Evolutionary conservation across 2,329 filamentous ascomycete species (phyloP), one percentile per base, ranked within the genome.

Genomic region (Pseudogymnoascus sp.): DNA sequence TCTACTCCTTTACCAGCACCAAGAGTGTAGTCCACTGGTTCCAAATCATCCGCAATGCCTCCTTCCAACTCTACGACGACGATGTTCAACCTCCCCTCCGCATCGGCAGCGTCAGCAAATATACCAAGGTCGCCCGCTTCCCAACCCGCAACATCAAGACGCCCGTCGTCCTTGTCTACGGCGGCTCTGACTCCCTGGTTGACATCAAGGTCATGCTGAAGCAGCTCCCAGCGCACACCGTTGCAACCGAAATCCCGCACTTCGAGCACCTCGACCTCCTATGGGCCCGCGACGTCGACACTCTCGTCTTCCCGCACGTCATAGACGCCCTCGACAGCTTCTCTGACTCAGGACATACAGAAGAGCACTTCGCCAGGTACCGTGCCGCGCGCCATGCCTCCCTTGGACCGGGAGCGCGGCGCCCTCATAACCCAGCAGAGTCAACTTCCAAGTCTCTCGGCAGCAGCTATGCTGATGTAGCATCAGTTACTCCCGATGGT

Each of bases 11-110:
- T 74, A 97, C 93, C 0, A 96, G 91, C 74, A 96, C 92, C 64
- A 99, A 99, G 77, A 93, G 88, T 19, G 92, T 99, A 7, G 95
- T 99, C 0, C 95, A 99, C 74, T 99, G 95, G 95, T 99, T 99
- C 74, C 95, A 99, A 74, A 97, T 99, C 73, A 99, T 99, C 70
- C 88, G 95, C 67, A 97, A 93, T 71, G 90, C 91, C 70, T 92
- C 86, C 26, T 97, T 99, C 75, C 95, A 99, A 75, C 97, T 99
- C 90, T 97, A 93, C 75, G 95, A 99, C 73, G 95, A 99, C 73
- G 93, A 97, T 70, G 84, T 95, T 0, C 89, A 92, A 64, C 87
- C 88, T 29, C 88, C 88, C 0, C 79, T 96, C 65, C 85, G 86
- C 62, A 79, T 93, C 38, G 84, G 83, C 21, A 86, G 86, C 4